These are phyloP conservation scores for Phalaenopsis hybrid DNA, from an alignment of 116 monocot genomes.

Conservation along the genomic window DNA sequence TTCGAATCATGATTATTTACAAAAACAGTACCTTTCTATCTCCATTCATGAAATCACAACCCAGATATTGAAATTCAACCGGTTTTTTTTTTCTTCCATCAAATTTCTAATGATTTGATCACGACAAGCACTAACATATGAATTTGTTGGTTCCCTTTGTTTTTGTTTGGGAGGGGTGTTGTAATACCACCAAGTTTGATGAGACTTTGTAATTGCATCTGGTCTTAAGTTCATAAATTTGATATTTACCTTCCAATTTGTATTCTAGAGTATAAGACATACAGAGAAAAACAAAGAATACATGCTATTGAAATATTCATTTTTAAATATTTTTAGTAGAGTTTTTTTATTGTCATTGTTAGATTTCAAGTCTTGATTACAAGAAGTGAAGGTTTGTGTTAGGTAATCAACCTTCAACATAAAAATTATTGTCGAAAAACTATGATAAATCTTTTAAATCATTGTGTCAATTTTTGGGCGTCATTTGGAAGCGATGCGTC, in stretches of 20 bases:
- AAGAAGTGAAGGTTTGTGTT: too few species aligned
- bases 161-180: background rate
- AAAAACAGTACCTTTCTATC: background rate
- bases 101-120: background rate
- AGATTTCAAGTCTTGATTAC: background rate
- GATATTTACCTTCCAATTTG: background rate
- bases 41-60: background rate
- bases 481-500: too few species aligned
- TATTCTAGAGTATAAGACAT: background rate
- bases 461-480: too few species aligned
- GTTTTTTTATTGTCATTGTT: too few species aligned
- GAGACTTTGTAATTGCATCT: background rate
- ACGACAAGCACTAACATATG: too few species aligned
- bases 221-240: background rate
- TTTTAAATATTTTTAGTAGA: background rate
- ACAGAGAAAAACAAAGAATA: background rate
- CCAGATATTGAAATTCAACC: background rate
- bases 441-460: too few species aligned
- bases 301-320: background rate
- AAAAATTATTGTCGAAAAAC: too few species aligned
- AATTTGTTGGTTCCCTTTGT: too few species aligned
- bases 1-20: too few species aligned
- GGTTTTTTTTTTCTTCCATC: background rate
- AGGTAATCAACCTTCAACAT: too few species aligned
- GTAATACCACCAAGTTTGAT: background rate